Evolutionary conservation across 345 rosid genomes (phyloP).

Genomic region (Clarkia xantiana): DNA sequence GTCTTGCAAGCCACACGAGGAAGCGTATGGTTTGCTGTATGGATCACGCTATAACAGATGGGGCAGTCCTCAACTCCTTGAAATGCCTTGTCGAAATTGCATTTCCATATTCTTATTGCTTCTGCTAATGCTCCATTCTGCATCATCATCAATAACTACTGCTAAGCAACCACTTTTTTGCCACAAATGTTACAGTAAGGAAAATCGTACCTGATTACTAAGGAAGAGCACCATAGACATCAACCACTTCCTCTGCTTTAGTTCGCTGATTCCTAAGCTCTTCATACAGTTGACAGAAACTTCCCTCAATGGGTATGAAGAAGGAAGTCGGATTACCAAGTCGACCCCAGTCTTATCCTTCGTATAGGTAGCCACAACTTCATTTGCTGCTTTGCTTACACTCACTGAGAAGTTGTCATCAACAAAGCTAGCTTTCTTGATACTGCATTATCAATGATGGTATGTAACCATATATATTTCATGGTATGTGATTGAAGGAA

Average conservation of each 20-base stretch:
- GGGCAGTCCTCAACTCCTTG: constrained; percentile 99
- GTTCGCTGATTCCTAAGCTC: constrained; percentile 88
- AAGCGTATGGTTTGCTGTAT: constrained; percentile 72
- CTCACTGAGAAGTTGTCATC: constrained; percentile 80
- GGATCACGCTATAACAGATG: constrained; percentile 94
- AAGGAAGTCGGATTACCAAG: constrained; percentile 81
- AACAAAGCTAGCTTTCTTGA: constrained; percentile 65
- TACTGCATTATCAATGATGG: constrained; percentile 41
- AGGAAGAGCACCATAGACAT: constrained; percentile 91
- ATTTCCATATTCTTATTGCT: constrained; percentile 86
- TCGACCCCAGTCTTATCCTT: constrained; percentile 96
- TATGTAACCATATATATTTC: neutral
- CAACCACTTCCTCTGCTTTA: constrained; percentile 92
- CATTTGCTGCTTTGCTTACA: constrained; percentile 87
- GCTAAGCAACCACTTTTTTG: neutral
- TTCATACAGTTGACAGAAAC: constrained; percentile 77
- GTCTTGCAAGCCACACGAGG: constrained; percentile 91
- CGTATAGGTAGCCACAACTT: constrained; percentile 84
- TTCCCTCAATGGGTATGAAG: constrained; percentile 65
- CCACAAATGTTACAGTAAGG: neutral
- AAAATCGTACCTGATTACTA: constrained; percentile 64
- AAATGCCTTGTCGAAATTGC: constrained; percentile 85
- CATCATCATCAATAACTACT: constrained; percentile 1
- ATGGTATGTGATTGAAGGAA: too few relatives aligned
- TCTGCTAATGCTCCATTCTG: constrained; percentile 97